Evolutionary conservation across 2,329 filamentous ascomycete genomes (phyloP), one percentile per base, ranked within the genome.

Genomic region (Dactylellina haptotyla): DNA sequence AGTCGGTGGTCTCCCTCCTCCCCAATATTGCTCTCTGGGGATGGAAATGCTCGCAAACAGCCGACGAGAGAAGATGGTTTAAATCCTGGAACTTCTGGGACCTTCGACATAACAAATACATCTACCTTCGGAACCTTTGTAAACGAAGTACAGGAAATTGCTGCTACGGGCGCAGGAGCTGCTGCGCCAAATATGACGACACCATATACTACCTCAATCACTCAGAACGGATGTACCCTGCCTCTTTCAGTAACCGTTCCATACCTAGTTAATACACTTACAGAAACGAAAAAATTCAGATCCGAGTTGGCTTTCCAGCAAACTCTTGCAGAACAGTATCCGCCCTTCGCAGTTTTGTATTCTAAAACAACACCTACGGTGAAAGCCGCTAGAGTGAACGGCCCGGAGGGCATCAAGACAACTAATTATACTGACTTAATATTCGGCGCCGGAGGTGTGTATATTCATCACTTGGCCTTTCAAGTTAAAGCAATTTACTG

Each of bases 301-400:
- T 81, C 86, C 73, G 90, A 94, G 77, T 86, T 94, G 0, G 84
- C 85, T 0, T 89, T 90, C 81, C 83, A 83, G 0, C 83, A 88
- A 0, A 76, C 63, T 4, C 28, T 73, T 80, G 79, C 84, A n/a
- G 96, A 97, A 79, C 79, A 80, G 0, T 97, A 97, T 78, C 93
- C 93, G 1, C 93, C 94, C 0, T 84, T 91, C 10, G 88, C 91
- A 0, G 86, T 96, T 50, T 87, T 98, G 6, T 97, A 96, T 81
- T 90, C 91, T 64, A 97, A 96, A 80, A 88, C 88, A 23, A 91
- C 90, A 0, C 93, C 93, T 0, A 97, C 93, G 0, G 91, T 96
- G 0, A 92, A 89, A 79, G 92, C 90, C 0, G 92, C 91, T 0
- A 88, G 89, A 46, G 92, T 98, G 0, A 82, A 86, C 12, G 87